These are phyloP conservation scores for Penicillium coffeae DNA, from an alignment of 495 filamentous ascomycete species.

Conservation along the genomic window DNA sequence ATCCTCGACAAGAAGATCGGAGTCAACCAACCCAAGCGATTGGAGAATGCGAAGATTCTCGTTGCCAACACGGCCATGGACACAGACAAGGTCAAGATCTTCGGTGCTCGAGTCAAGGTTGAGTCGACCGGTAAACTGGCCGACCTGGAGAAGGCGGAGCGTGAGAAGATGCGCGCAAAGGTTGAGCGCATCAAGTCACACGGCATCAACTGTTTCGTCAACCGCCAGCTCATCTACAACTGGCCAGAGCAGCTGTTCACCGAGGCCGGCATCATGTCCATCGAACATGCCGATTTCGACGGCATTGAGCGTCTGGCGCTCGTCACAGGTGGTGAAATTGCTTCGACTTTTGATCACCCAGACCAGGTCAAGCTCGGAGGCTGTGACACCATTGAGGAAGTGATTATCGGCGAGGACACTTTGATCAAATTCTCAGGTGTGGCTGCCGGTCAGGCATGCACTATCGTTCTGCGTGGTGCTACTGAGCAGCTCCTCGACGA, in stretches of 20 bases:
- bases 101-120: conserved; percentile 90
- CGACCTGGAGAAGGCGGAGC: conserved; percentile 94
- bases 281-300: conserved; percentile 98
- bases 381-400: conserved; percentile 94
- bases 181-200: conserved; percentile 98
- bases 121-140: conserved; percentile 93
- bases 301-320: conserved; percentile 92
- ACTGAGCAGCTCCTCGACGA: conserved; percentile 97
- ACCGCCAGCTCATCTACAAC: conserved; percentile 98
- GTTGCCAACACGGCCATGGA: conserved; percentile 99
- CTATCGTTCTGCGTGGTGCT: conserved; percentile 91
- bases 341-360: conserved; percentile 96
- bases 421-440: conserved; percentile 97
- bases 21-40: conserved; percentile 93
- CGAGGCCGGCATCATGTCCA: conserved; percentile 95
- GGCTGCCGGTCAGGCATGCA: conserved; percentile 90
- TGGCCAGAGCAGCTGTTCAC: conserved; percentile 99
- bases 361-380: conserved; percentile 93
- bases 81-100: conserved; percentile 99
- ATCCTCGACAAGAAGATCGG: conserved; percentile 98
- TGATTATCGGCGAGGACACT: conserved; percentile 96
- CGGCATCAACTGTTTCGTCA: conserved; percentile 99
- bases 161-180: conserved; percentile 98
- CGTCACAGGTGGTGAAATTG: conserved; percentile 95
- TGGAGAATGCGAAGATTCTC: conserved; percentile 97